phyloP scores from a whole-genome alignment of 495 filamentous ascomycete genomes.

The Penicillium turbatum region DNA sequence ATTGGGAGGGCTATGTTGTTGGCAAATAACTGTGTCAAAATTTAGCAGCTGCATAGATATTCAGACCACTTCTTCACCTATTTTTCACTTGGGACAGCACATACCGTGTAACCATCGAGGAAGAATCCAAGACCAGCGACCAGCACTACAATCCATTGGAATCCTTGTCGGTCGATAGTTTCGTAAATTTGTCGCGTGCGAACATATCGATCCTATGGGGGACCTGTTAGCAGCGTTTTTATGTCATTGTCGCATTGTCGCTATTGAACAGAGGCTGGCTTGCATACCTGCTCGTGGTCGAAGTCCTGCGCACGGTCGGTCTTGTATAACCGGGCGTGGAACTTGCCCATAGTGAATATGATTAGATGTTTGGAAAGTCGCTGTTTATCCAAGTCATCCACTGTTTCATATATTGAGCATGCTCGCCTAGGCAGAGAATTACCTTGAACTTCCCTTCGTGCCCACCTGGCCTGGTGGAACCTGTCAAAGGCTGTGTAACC shows the following conservation, averaged over 20 bases:
- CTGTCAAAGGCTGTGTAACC: too few species aligned
- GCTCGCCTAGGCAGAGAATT: too few species aligned
- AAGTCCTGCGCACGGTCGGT: slow-evolving; percentile 48
- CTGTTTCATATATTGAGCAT: background rate
- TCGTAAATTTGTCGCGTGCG: slow-evolving; percentile 48
- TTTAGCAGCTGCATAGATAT: slow-evolving; percentile 10
- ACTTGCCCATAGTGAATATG: slow-evolving; percentile 32
- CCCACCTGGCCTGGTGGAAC: too few species aligned
- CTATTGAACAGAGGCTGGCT: background rate
- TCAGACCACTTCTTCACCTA: too few species aligned
- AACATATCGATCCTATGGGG: slow-evolving; percentile 41
- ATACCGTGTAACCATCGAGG: slow-evolving; percentile 64
- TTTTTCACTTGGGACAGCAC: too few species aligned
- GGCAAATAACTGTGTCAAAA: slow-evolving; percentile 47
- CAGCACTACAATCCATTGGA: slow-evolving; percentile 47
- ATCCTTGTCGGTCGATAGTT: slow-evolving; percentile 45
- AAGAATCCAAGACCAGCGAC: slow-evolving; percentile 67
- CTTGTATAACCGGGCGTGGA: slow-evolving; percentile 42
- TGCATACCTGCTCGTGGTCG: slow-evolving; percentile 44
- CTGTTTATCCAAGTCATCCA: background rate
- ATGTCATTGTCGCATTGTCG: background rate
- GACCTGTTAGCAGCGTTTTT: background rate
- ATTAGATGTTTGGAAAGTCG: background rate
- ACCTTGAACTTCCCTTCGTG: too few species aligned
- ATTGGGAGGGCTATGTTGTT: slow-evolving; percentile 62